Conservation (phyloP, 352 stramenopile genomes). For the Globisporangium parvum region DNA sequence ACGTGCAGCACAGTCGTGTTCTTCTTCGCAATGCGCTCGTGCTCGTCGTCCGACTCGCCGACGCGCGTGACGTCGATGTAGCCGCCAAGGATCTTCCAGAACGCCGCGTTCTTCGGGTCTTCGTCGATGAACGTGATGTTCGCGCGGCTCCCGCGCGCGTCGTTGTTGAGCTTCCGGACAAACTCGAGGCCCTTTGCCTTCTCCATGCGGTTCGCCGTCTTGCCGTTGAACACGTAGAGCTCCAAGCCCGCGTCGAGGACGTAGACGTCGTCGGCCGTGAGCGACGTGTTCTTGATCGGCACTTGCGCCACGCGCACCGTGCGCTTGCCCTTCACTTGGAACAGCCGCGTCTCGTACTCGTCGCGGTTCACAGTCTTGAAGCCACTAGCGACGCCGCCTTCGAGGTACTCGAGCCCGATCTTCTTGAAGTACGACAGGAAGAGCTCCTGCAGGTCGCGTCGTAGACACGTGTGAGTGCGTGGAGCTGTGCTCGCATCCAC, state of each 20-base stretch:
- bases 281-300: conserved; percentile 58
- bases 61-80: conserved; percentile 62
- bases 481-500: too few species aligned
- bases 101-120: conserved; percentile 84
- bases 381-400: conserved; percentile 90
- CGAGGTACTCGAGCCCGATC: conserved; percentile 86
- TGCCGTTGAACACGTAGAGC: conserved; percentile 86
- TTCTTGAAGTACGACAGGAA: conserved; percentile 95
- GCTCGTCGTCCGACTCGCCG: conserved; percentile 51
- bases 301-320: conserved; percentile 87
- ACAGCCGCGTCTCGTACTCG: conserved; percentile 77
- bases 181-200: conserved; percentile 90
- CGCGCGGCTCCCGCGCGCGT: conserved; percentile 69
- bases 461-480: background rate
- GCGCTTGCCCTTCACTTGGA: conserved; percentile 89
- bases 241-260: conserved; percentile 91
- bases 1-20: conserved; percentile 73
- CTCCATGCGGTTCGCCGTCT: conserved; percentile 81
- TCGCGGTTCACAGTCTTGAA: conserved; percentile 91
- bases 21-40: conserved; percentile 56
- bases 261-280: conserved; percentile 94
- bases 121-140: conserved; percentile 88
- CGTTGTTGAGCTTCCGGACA: conserved; percentile 83
- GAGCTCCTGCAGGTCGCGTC: conserved; percentile 34
- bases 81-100: conserved; percentile 91